These are phyloP conservation scores for Alternaria sp. DNA, from an alignment of 2,329 filamentous ascomycete species.

Conservation along the genomic window DNA sequence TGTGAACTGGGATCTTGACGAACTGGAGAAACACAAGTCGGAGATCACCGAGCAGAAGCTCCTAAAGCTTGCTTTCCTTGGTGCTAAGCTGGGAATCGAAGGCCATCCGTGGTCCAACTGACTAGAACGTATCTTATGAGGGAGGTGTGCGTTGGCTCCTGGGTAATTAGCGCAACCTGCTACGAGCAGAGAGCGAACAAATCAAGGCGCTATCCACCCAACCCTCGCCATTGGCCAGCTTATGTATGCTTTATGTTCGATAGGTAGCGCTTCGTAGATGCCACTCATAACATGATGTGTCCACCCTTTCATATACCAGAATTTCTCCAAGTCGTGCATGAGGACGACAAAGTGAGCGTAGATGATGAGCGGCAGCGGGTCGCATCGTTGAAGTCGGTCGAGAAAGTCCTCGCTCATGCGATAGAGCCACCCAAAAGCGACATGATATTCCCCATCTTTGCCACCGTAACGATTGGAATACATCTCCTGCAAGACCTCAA, in stretches of 20 bases:
- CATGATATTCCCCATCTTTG: slow-evolving; percentile 36
- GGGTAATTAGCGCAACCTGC: too few relatives aligned
- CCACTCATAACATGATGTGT: slow-evolving; percentile 40
- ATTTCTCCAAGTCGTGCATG: slow-evolving; percentile 37
- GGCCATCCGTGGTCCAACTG: slow-evolving; percentile 26
- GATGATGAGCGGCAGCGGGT: slow-evolving; percentile 32
- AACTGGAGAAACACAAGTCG: slow-evolving; percentile 38
- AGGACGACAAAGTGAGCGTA: slow-evolving; percentile 42
- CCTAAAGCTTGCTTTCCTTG: slow-evolving; percentile 33
- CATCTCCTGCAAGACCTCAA: slow-evolving; percentile 29
- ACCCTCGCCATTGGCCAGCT: slow-evolving; percentile 36
- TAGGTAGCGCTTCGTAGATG: slow-evolving; percentile 29
- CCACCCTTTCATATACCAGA: slow-evolving; percentile 46
- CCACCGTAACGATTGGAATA: slow-evolving; percentile 35
- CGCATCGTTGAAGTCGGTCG: slow-evolving; percentile 32
- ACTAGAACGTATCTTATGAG: not conserved
- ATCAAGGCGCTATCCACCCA: slow-evolving; percentile 35
- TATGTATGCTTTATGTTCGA: slow-evolving; percentile 33
- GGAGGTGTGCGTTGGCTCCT: not conserved
- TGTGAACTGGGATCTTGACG: slow-evolving; percentile 44
- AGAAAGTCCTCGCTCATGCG: slow-evolving; percentile 36
- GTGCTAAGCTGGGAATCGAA: slow-evolving; percentile 28
- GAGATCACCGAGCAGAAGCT: slow-evolving; percentile 42
- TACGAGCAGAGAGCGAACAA: not conserved
- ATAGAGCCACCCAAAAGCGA: slow-evolving; percentile 39